Evolutionary conservation across 1,284 basidiomycete genomes (phyloP), one percentile per base, ranked within the genome.

Genomic region (Afroboletus lepidellus): DNA sequence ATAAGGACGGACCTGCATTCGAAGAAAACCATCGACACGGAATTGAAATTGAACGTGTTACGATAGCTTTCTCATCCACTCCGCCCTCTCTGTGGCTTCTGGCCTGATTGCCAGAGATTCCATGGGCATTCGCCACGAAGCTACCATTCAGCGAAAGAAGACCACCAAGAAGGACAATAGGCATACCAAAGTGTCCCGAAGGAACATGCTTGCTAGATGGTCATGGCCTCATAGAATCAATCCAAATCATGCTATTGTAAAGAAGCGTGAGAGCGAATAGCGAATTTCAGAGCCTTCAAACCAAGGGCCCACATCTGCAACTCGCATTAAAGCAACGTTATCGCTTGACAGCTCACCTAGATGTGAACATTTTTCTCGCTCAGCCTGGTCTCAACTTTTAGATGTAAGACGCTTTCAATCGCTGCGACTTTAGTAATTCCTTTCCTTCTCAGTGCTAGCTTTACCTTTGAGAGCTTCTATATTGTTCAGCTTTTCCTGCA

Each of bases 161-260:
- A 11, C 18, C 6, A 5, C 9, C 33, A 9, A 36, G 15, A 36
- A 36, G 9, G 18, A 4, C 16, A 9, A n/a, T n/a, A n/a, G n/a
- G n/a, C n/a, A n/a, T n/a, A n/a, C n/a, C 2, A 36, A 38, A 36
- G 15, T 60, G n/a, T 63, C 59, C 18, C 8, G 63, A 13, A 61
- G 59, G 8, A 36, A 63, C 15, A 21, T 61, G 8, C 49, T 61
- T 27, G 41, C 39, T 3, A 53, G 47, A 46, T 62, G 60, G 61
- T 60, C 59, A 13, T 61, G 57, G 57, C 44, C 44, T 21, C 60
- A 53, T 33, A 53, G 8, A 7, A 39, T 21, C 11, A 37, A 37
- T 37, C 18, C 36, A 2, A 20, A 37, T n/a, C 21, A 37, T 12
- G 20, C 36, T 9, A 12, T 21, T 21, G 36, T 37, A 3, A 41